Conservation (phyloP, 768 basidiomycete genomes). For the Serpula lacrymans region DNA sequence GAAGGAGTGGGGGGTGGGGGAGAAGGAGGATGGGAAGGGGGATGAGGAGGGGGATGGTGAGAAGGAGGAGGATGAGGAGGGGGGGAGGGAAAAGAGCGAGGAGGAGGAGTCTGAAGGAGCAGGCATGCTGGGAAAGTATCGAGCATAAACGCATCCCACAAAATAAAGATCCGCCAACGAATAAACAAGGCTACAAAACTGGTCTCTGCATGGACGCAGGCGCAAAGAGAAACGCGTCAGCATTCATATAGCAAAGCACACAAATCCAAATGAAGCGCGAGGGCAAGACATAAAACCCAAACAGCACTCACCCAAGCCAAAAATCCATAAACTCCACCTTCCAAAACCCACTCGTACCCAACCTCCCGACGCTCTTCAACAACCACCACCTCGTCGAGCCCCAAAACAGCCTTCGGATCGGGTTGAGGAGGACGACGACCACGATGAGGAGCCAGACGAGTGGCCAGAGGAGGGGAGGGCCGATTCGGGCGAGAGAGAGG, state of each 20-base stretch:
- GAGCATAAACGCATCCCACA: conserved; percentile 68
- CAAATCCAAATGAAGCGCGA: conserved; percentile 7
- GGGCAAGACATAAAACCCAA: neutral
- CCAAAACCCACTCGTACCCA: conserved; percentile 65
- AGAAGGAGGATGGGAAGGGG: neutral
- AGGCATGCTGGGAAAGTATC: conserved; percentile 2
- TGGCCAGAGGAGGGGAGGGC: conserved; percentile 74
- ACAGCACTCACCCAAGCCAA: conserved; percentile 71
- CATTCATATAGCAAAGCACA: too few species aligned
- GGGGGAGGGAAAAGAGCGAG: neutral
- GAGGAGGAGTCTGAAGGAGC: neutral
- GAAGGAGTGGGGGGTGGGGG: neutral
- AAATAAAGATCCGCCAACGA: conserved; percentile 71
- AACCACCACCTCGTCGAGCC: conserved; percentile 69
- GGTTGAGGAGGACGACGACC: conserved; percentile 63
- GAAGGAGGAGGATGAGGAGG: neutral
- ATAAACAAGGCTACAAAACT: conserved; percentile 78
- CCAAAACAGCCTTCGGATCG: conserved; percentile 53
- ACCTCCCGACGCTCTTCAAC: conserved; percentile 55
- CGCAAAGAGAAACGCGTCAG: too few species aligned
- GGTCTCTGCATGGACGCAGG: conserved; percentile 49
- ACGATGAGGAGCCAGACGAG: conserved; percentile 75
- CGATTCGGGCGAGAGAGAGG: conserved; percentile 73
- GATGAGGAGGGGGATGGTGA: neutral
- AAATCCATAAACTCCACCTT: conserved; percentile 87